Base-by-base conservation (phyloP, 495 filamentous ascomycete species). In the Hapsidospora chrysogenum region DNA sequence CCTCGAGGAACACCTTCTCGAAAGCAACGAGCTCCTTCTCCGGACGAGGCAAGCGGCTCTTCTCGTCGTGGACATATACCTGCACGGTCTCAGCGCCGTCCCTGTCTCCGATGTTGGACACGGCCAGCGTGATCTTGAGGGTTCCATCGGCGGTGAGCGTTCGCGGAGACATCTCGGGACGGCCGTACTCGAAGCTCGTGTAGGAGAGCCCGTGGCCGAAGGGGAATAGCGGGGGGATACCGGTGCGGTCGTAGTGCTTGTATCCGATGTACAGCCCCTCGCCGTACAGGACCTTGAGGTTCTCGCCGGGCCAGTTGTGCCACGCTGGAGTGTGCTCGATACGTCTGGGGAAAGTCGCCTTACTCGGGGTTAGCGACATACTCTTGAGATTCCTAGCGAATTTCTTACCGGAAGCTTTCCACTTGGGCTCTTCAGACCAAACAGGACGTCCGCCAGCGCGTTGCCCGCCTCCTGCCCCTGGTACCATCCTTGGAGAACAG, bases 381-480 rank as follows among this genome's bases (percentile, higher is more conserved):
- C n/a, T 2, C 4, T 9, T 23, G 2, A 10, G 6, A 30, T 40
- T n/a, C 56, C 40, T 45, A 64, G 75, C n/a, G n/a, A n/a, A n/a
- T n/a, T n/a, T n/a, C n/a, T n/a, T n/a, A n/a, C n/a, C 10, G 89
- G 89, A 8, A 96, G 66, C 26, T 81, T 81, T 2, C 89, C 89
- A 35, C 79, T 87, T 5, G 85, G 86, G 48, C 86, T 87, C 15
- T 72, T 63, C 9, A 72, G 66, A 3, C 87, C 89, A 39, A 94
- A 89, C 2, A 97, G 62, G 14, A 95, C 74, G 49, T 94, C 86
- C 0, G 73, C 69, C 9, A 97, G 54, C 1, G 86, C 80, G 40
- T 86, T 82, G 1, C 89, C 89, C 14, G 79, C 84, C 54, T 96
- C 87, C 51, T 96, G 78, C 0, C 89, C 85, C 41, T 77, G 73